phyloP scores from a whole-genome alignment of 345 rosid species.

The Eucalyptus brandiana region DNA sequence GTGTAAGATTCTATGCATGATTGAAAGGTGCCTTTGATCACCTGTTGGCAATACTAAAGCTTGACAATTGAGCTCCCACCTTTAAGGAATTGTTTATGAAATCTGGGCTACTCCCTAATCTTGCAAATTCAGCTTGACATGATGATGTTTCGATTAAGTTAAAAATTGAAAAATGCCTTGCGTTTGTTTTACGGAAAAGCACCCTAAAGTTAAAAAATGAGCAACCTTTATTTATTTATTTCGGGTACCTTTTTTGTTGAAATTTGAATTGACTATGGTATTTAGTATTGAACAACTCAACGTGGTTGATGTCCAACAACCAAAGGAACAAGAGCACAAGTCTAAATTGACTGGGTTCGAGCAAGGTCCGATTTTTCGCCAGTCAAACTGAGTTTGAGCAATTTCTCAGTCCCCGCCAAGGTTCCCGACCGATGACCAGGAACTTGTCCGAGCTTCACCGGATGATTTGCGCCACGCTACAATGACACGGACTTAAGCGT shows the following conservation, averaged over 20 bases:
- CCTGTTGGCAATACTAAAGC: neutral
- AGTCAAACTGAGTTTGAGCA: neutral
- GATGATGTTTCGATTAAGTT: neutral
- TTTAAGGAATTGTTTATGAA: neutral
- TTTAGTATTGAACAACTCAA: neutral
- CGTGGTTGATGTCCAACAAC: neutral
- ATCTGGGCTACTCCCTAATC: neutral
- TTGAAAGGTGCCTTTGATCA: neutral
- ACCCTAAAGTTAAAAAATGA: neutral
- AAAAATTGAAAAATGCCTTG: no score
- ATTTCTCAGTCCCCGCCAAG: neutral
- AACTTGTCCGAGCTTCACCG: neutral
- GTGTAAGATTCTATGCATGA: neutral
- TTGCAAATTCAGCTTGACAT: neutral
- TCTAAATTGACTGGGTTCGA: neutral
- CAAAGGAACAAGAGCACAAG: neutral
- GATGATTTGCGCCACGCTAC: neutral
- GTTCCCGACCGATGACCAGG: neutral
- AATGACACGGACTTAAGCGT: neutral
- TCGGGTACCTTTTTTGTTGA: neutral
- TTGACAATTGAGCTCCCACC: neutral
- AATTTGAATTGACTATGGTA: neutral
- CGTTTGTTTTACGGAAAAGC: no score
- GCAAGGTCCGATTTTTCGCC: neutral
- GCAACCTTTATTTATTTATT: fast-evolving